phyloP scores from a whole-genome alignment of 345 rosid species.

The Linum lewisii region DNA sequence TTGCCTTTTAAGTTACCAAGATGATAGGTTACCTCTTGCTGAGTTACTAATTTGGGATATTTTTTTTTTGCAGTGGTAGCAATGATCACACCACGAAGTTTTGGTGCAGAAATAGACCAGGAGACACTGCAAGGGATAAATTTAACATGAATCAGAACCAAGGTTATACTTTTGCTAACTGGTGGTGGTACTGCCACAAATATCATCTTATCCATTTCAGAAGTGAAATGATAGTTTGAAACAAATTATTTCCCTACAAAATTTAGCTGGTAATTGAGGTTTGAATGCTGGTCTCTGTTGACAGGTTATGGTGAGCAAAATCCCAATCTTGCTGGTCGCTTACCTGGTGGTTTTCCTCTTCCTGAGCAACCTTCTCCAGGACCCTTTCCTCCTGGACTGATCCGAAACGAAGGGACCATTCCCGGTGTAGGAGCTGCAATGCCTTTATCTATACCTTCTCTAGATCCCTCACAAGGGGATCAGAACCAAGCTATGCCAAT shows the following conservation, averaged over 20 bases:
- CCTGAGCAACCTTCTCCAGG: slow-evolving; percentile 82
- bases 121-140: slow-evolving; percentile 82
- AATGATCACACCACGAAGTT: slow-evolving; percentile 89
- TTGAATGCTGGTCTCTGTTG: slow-evolving; percentile 5
- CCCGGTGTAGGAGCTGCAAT: slow-evolving; percentile 92
- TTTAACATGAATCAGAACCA: slow-evolving; percentile 61
- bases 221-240: not conserved
- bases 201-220: not conserved
- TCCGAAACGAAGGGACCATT: slow-evolving; percentile 86
- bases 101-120: slow-evolving; percentile 98
- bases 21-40: slow-evolving; percentile 5
- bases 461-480: slow-evolving; percentile 80
- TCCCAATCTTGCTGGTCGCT: slow-evolving; percentile 53
- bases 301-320: slow-evolving; percentile 85
- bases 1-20: not conserved
- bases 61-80: slow-evolving; percentile 78
- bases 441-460: slow-evolving; percentile 49
- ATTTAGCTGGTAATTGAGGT: not conserved
- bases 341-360: slow-evolving; percentile 58
- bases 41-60: slow-evolving; percentile 14
- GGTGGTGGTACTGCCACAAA: not conserved
- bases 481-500: slow-evolving; percentile 59
- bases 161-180: slow-evolving; percentile 29
- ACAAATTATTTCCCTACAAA: not conserved
- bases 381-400: slow-evolving; percentile 63